A percentile compares a stretch with the other conserved stretches of the same genome.
These are phyloP conservation scores for Grosmannia huntii DNA, from an alignment of 2,329 filamentous ascomycete species.

Conservation along the genomic window DNA sequence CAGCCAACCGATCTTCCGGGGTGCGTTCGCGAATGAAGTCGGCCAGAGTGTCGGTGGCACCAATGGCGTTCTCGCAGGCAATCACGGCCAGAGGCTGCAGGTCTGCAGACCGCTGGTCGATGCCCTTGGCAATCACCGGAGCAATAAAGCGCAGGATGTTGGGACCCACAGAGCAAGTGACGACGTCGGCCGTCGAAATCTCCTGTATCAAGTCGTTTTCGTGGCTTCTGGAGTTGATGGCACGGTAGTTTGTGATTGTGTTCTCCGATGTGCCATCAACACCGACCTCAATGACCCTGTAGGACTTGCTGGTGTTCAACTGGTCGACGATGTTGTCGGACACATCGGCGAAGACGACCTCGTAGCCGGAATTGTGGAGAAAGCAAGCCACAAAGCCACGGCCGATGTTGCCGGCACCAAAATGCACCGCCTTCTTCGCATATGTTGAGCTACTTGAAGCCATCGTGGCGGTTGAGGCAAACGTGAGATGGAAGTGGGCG, in stretches of 20 bases:
- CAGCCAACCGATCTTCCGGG: slow-evolving; percentile 49
- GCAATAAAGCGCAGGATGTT: slow-evolving; percentile 96
- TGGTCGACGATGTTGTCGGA: slow-evolving; percentile 69
- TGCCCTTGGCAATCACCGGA: slow-evolving; percentile 86
- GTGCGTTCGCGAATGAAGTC: slow-evolving; percentile 72
- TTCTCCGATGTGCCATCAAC: slow-evolving; percentile 68
- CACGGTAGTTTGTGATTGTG: slow-evolving; percentile 87
- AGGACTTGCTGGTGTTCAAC: slow-evolving; percentile 63
- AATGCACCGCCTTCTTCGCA: slow-evolving; percentile 6
- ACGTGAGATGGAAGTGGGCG: background rate
- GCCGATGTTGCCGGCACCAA: slow-evolving; percentile 76
- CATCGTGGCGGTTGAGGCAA: background rate
- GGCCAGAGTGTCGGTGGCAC: slow-evolving; percentile 79
- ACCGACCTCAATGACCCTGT: slow-evolving; percentile 89
- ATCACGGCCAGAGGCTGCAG: slow-evolving; percentile 73
- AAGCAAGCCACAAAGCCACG: slow-evolving; percentile 84
- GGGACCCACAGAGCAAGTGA: slow-evolving; percentile 94
- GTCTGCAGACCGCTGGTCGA: slow-evolving; percentile 57
- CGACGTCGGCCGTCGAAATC: slow-evolving; percentile 75
- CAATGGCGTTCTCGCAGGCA: slow-evolving; percentile 96
- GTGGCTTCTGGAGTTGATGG: slow-evolving; percentile 86
- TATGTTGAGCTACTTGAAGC: background rate
- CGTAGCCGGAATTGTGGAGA: slow-evolving; percentile 86
- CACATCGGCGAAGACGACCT: slow-evolving; percentile 94
- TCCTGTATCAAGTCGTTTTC: slow-evolving; percentile 71